Conservation (phyloP, 2,329 filamentous ascomycete genomes). For the Claviceps spartinae region DNA sequence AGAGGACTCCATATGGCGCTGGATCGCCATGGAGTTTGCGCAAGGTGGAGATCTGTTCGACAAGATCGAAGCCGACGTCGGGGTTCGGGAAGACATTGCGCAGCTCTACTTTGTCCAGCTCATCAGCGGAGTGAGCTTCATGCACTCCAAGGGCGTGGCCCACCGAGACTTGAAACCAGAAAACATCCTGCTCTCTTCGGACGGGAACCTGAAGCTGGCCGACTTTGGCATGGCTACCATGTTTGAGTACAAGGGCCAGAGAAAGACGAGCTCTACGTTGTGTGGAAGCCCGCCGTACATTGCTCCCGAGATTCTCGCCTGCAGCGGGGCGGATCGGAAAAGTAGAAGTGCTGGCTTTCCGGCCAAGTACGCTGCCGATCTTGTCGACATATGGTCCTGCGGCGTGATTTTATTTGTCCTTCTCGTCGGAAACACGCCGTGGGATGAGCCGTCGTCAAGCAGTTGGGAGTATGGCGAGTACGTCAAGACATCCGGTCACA, state of each 20-base stretch:
- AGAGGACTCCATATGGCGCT: constrained; percentile 77
- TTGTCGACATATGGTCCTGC: constrained; percentile 92
- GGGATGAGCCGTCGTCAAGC: constrained; percentile 77
- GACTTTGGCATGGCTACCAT: constrained; percentile 94
- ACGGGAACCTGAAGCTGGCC: constrained; percentile 82
- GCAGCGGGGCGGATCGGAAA: constrained; percentile 31
- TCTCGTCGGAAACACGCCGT: constrained; percentile 90
- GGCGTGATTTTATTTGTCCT: constrained; percentile 96
- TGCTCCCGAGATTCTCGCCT: constrained; percentile 73
- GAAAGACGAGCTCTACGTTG: constrained; percentile 73
- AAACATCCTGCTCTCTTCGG: constrained; percentile 78
- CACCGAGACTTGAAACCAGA: constrained; percentile 90
- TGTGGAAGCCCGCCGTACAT: constrained; percentile 97
- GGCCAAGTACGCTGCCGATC: constrained; percentile 57
- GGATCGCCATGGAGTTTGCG: constrained; percentile 97
- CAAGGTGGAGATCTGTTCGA: constrained; percentile 95
- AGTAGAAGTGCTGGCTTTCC: constrained; percentile 27
- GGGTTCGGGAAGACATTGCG: constrained; percentile 86
- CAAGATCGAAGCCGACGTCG: constrained; percentile 97
- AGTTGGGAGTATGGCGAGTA: constrained; percentile 93
- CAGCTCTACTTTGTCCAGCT: constrained; percentile 94
- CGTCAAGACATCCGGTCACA: constrained; percentile 62
- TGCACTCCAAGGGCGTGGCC: constrained; percentile 90
- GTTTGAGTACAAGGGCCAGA: constrained; percentile 76
- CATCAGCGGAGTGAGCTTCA: constrained; percentile 79